Evolutionary conservation across 2,329 filamentous ascomycete species (phyloP).

Genomic region (Penicillium vulpinum): DNA sequence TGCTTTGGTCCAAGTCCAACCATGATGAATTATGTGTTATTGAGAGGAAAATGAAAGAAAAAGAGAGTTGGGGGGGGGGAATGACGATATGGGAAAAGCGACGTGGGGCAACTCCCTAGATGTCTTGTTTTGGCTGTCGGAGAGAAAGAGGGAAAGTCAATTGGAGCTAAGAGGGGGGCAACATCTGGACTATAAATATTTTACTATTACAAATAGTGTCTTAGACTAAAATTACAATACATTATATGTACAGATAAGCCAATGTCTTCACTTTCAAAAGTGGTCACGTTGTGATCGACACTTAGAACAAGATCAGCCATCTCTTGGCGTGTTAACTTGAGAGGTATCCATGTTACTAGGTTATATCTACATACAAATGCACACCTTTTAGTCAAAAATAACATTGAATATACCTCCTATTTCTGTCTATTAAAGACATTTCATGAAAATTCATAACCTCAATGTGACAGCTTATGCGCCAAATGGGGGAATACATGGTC

Average conservation of each 20-base stretch:
- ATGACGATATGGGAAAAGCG: constrained; percentile 22
- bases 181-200: not conserved
- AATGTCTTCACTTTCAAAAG: not conserved
- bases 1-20: constrained; percentile 64
- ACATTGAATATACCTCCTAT: not conserved
- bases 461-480: constrained; percentile 19
- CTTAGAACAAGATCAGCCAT: not conserved
- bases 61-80: constrained; percentile 11
- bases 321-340: constrained; percentile 4
- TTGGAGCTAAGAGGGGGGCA: not conserved
- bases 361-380: not conserved
- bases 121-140: constrained; percentile 27
- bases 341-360: not conserved
- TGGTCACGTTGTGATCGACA: not conserved
- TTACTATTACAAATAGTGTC: not conserved
- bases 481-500: constrained; percentile 42
- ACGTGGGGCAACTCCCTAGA: constrained; percentile 27
- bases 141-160: constrained; percentile 13
- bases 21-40: constrained; percentile 53
- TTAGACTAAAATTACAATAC: not conserved
- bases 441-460: constrained; percentile 7
- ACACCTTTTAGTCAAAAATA: not conserved
- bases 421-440: not conserved
- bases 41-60: not conserved
- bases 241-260: too few species aligned